phyloP scores from a whole-genome alignment of 2,329 filamentous ascomycete species.

The Hypomyces perniciosus region DNA sequence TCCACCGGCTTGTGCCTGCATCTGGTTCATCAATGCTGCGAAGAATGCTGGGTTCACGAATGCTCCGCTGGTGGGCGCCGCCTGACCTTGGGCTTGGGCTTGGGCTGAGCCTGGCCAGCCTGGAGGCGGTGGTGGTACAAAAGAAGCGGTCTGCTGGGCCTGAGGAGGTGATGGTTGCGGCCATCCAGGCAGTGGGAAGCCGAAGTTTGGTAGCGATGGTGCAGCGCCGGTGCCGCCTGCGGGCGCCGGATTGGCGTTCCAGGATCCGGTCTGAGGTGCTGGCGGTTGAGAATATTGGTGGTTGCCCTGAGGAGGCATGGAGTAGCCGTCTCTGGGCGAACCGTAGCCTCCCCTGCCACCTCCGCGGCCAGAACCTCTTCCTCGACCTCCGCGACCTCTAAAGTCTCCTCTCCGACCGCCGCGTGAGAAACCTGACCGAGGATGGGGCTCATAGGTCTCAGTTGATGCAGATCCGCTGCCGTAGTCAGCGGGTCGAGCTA shows the following conservation, averaged over 20 bases:
- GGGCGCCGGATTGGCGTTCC: conserved; percentile 10
- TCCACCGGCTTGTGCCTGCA: conserved; percentile 27
- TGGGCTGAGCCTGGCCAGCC: conserved; percentile 25
- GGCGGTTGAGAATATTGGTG: conserved; percentile 29
- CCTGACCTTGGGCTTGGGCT: conserved; percentile 21
- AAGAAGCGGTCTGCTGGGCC: conserved; percentile 23
- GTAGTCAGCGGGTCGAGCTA: conserved; percentile 62
- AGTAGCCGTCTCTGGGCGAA: conserved; percentile 35
- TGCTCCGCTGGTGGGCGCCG: conserved; percentile 31
- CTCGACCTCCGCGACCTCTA: conserved; percentile 38
- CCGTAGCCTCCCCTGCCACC: conserved; percentile 32
- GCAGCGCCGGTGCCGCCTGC: conserved; percentile 10
- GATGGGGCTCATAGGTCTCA: conserved; percentile 31
- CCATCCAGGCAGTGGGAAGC: conserved; percentile 41
- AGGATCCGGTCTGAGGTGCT: conserved; percentile 15
- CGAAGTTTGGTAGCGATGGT: conserved; percentile 29
- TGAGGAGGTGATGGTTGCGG: conserved; percentile 26
- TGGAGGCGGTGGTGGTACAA: conserved; percentile 34
- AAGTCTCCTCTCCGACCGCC: conserved; percentile 40
- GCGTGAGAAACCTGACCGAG: conserved; percentile 27
- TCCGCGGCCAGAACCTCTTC: conserved; percentile 37
- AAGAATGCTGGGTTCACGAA: conserved; percentile 56
- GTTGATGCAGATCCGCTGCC: conserved; percentile 41
- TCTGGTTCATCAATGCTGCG: conserved; percentile 41
- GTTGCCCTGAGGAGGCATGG: conserved; percentile 31